A percentile compares a stretch with the other conserved stretches of the same genome.
Conservation (phyloP, 1,284 basidiomycete species). For the Grifola frondosa region DNA sequence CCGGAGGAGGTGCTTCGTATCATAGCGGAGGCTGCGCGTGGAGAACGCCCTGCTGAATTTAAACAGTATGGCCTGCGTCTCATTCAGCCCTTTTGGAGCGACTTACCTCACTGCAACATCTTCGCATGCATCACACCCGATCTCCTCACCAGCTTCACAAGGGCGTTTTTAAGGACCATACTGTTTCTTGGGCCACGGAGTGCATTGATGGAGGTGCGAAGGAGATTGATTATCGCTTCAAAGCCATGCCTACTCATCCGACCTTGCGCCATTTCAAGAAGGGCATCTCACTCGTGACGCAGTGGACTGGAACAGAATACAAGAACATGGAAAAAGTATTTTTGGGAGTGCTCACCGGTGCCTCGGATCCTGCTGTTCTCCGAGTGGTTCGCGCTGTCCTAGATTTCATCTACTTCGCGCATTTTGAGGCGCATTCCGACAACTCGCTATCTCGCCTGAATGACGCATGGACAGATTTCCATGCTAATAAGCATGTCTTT, state of each 20-base stretch:
- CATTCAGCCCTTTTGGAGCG: constrained; percentile 23
- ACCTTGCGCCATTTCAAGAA: constrained; percentile 24
- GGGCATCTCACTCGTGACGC: constrained; percentile 23
- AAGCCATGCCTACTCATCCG: constrained; percentile 15
- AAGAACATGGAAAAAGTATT: constrained; percentile 26
- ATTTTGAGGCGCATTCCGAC: constrained; percentile 18
- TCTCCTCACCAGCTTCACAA: constrained; percentile 30
- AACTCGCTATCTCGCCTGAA: constrained; percentile 13
- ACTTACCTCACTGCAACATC: constrained; percentile 25
- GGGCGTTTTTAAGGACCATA: constrained; percentile 32
- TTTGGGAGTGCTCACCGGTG: constrained; percentile 20
- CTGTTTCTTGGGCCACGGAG: constrained; percentile 22
- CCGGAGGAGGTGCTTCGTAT: no score
- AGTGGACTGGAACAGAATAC: constrained; percentile 29
- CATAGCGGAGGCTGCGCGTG: constrained; percentile 1
- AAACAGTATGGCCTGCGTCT: constrained; percentile 8
- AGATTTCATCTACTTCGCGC: constrained; percentile 30
- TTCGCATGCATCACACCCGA: constrained; percentile 25
- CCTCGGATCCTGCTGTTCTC: constrained; percentile 7
- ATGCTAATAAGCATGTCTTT: constrained; percentile 26
- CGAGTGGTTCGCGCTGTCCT: constrained; percentile 22
- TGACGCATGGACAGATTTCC: constrained; percentile 17
- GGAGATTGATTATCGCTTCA: constrained; percentile 27
- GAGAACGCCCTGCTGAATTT: constrained; percentile 9
- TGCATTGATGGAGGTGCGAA: constrained; percentile 7